phyloP scores from a whole-genome alignment of 345 rosid species.

The Passiflora organensis region DNA sequence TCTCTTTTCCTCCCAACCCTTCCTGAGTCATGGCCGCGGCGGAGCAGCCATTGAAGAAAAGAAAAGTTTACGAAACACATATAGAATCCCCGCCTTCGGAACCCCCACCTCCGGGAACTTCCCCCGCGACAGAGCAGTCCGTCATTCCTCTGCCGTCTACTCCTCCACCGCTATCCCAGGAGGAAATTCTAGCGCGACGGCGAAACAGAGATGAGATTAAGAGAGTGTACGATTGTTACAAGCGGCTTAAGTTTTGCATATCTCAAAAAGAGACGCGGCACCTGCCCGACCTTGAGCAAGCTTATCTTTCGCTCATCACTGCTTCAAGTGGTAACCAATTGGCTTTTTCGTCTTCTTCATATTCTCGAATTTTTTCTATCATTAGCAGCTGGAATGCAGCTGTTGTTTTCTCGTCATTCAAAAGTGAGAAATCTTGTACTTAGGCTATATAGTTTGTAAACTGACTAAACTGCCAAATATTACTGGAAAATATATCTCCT shows the following conservation, averaged over 20 bases:
- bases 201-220: constrained; percentile 83
- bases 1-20: not conserved
- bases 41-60: constrained; percentile 92
- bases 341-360: not conserved
- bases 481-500: too few relatives aligned
- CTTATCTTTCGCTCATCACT: constrained; percentile 64
- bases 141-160: constrained; percentile 36
- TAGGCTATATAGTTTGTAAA: too few relatives aligned
- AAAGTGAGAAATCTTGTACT: too few relatives aligned
- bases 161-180: constrained; percentile 56
- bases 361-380: not conserved
- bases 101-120: constrained; percentile 28
- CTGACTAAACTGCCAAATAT: too few relatives aligned
- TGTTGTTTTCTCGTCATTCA: not conserved
- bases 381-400: not conserved
- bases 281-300: constrained; percentile 56
- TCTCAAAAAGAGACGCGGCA: constrained; percentile 53
- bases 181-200: constrained; percentile 52
- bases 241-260: constrained; percentile 61
- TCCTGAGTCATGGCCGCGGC: constrained; percentile 25
- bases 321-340: constrained; percentile 60
- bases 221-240: constrained; percentile 67
- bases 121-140: constrained; percentile 28
- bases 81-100: constrained; percentile 23
- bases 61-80: constrained; percentile 59